These are phyloP conservation scores for Triglochin maritima DNA, from an alignment of 106 monocot species.

Conservation along the genomic window DNA sequence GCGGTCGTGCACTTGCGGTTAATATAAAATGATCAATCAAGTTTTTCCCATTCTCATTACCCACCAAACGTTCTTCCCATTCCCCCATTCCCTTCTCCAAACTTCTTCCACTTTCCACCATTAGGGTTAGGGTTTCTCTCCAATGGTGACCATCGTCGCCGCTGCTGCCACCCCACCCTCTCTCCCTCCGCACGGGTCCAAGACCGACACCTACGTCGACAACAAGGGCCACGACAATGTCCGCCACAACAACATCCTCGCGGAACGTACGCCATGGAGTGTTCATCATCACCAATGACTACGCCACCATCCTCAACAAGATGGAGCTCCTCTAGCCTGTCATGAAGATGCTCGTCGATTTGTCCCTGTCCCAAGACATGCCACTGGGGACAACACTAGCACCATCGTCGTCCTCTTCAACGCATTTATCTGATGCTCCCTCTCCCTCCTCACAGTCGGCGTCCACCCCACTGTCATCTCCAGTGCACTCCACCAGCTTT, in stretches of 20 bases:
- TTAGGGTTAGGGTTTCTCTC: conserved; percentile 18
- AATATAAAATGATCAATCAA: too few species aligned
- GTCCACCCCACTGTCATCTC: conserved; percentile 73
- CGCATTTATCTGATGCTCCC: conserved; percentile 44
- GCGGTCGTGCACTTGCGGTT: too few species aligned
- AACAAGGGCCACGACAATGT: conserved; percentile 68
- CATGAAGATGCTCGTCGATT: conserved; percentile 80
- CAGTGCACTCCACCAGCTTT: conserved; percentile 67
- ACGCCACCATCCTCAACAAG: conserved; percentile 83
- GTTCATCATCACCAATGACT: conserved; percentile 91
- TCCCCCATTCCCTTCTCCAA: too few species aligned
- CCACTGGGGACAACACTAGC: conserved; percentile 85
- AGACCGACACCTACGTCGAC: conserved; percentile 82
- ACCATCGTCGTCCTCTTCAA: conserved; percentile 87
- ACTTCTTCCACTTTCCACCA: not conserved
- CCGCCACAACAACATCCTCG: conserved; percentile 55
- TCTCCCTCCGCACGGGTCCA: conserved; percentile 61
- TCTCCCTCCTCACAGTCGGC: conserved; percentile 53
- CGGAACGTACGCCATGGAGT: conserved; percentile 61
- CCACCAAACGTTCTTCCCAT: too few species aligned
- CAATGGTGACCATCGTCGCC: conserved; percentile 15
- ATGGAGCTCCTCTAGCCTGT: conserved; percentile 91
- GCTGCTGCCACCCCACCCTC: conserved; percentile 1
- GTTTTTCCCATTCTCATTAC: too few species aligned
- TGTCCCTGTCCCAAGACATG: conserved; percentile 73